Base-by-base conservation (phyloP, 345 rosid genomes). In the Populus deltoides region DNA sequence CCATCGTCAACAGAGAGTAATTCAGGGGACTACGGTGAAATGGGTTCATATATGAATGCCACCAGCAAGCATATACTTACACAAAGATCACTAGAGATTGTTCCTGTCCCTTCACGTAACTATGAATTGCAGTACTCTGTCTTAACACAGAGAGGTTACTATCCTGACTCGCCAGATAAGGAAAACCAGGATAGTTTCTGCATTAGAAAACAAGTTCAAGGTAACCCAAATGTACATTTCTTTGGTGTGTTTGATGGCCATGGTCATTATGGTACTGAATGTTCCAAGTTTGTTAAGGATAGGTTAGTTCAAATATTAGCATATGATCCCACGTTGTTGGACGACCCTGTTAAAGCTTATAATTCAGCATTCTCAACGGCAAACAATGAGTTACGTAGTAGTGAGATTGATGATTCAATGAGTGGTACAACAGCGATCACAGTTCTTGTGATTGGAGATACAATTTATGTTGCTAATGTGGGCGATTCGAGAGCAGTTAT, bases 401-500 rank as follows among this genome's bases (percentile, higher is more conserved):
- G 97, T 75, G 91, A 86, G 38, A 89, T 96, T 80, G 99, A 96
- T 81, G 99, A 96, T 83, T 62, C 97, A 15, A 85, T 90, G 97
- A 93, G 99, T 78, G 98, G 99, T 61, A 96, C 98, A 17, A 94
- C 99, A 3, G 97, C 98, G 0, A 94, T 96, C 71, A 91, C 98
- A 0, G 99, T 91, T 79, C 95, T 96, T 86, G 91, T 92, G 43
- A 73, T 89, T 81, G 99, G 90, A 72, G 95, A 96, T 82, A 88
- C 81, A 77, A 84, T 96, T 36, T 87, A 89, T 82, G 95, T 96
- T 39, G 98, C 99, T 11, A 96, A 96, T 86, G 99, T 87, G 68
- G 98, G 98, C n/a, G 99, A 96, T 81, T 96, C 99, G 27, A 92
- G 99, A 71, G 99, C 98, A 10, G 99, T 91, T 15, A 81, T 92